phyloP scores from a whole-genome alignment of 257 asterid genomes.

The Fraxinus quadrangulata region DNA sequence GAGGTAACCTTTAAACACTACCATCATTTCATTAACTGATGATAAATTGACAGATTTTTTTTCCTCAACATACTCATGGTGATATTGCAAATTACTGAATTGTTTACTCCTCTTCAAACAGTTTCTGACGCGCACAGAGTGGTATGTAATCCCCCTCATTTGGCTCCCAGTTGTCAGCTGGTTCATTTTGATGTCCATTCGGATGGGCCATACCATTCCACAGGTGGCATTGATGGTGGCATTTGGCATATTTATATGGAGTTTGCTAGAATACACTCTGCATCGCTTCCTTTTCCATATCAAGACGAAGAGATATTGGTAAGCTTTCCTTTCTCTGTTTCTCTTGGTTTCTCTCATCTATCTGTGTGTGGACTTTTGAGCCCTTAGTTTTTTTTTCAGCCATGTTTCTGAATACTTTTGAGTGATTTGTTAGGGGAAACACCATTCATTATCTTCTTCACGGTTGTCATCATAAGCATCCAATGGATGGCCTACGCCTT shows the following conservation, averaged over 20 bases:
- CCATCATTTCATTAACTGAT: neutral
- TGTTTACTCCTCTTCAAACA: conserved; percentile 36
- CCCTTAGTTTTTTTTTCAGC: neutral
- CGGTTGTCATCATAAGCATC: conserved; percentile 96
- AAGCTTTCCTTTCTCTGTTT: conserved; percentile 21
- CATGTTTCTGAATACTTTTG: conserved; percentile 11
- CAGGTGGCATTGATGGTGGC: conserved; percentile 41
- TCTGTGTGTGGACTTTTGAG: neutral
- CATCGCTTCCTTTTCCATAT: conserved; percentile 79
- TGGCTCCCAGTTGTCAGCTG: conserved; percentile 84
- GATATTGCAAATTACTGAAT: conserved; percentile 3
- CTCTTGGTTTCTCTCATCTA: neutral
- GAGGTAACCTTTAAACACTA: conserved; percentile 52
- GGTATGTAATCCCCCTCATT: conserved; percentile 84
- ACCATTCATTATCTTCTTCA: conserved; percentile 79
- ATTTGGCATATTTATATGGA: conserved; percentile 66
- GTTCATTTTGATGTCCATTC: conserved; percentile 46
- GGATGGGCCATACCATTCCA: conserved; percentile 48
- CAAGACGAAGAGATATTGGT: conserved; percentile 63
- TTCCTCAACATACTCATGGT: neutral
- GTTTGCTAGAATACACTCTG: conserved; percentile 68
- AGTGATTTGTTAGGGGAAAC: conserved; percentile 59
- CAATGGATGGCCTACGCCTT: conserved; percentile 79
- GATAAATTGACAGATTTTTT: neutral
- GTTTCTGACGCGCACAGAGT: conserved; percentile 69